Percentiles rank a stretch among this genome's conserved stretches.
These are phyloP conservation scores for Tulasnella sp. DNA, from an alignment of 768 basidiomycete species.

Conservation along the genomic window DNA sequence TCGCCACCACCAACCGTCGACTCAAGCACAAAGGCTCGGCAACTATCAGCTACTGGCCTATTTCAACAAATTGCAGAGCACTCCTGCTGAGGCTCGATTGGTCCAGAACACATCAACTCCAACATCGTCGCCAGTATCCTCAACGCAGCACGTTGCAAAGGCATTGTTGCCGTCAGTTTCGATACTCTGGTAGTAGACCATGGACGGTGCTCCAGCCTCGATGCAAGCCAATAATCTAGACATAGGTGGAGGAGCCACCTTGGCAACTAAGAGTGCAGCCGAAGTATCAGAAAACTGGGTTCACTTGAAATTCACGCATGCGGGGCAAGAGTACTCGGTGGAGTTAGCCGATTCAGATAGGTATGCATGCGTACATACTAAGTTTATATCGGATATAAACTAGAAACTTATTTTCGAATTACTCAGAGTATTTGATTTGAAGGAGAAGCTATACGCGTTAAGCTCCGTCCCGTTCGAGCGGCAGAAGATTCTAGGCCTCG, in stretches of 20 bases:
- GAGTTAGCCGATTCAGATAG: slow-evolving; percentile 63
- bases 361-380: slow-evolving; percentile 35
- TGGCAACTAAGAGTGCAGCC: not conserved
- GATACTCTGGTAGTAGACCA: not conserved
- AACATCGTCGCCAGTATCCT: not conserved
- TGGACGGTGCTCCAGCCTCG: not conserved
- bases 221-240: not conserved
- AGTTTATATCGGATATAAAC: not conserved
- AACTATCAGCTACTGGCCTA: not conserved
- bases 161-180: not conserved
- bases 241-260: not conserved
- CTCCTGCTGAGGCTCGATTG: not conserved
- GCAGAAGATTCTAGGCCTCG: slow-evolving; percentile 79
- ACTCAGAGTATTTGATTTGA: slow-evolving; percentile 68
- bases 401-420: not conserved
- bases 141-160: not conserved
- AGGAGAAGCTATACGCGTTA: slow-evolving; percentile 48
- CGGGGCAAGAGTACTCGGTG: slow-evolving; percentile 52
- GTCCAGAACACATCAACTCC: not conserved
- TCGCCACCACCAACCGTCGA: not conserved
- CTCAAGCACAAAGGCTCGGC: not conserved
- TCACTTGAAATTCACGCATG: slow-evolving; percentile 58
- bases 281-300: slow-evolving; percentile 34
- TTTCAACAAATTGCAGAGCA: not conserved
- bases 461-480: slow-evolving; percentile 74